Percentiles rank a stretch among this genome's conserved stretches.
Evolutionary conservation across 805 yeast species (phyloP).

Genomic region (Yarrowia deformans): DNA sequence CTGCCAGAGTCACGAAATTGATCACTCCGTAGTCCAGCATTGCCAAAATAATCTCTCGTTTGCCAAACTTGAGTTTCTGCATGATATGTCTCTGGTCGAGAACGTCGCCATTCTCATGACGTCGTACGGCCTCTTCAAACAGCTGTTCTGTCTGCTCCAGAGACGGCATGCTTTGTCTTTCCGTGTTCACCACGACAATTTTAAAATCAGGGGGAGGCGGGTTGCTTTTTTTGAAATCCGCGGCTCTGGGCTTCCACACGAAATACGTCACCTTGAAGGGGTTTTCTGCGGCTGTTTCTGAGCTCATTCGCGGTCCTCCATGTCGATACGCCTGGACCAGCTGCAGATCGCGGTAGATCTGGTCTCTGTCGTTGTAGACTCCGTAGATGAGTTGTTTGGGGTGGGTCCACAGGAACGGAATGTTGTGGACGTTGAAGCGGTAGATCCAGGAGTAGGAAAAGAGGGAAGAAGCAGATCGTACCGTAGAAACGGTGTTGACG

Average conservation of each 20-base stretch:
- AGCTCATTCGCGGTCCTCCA: background rate
- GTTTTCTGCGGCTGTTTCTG: background rate
- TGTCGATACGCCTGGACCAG: conserved; percentile 45
- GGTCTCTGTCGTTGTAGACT: conserved; percentile 23
- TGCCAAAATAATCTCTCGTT: conserved; percentile 65
- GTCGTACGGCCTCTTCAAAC: conserved; percentile 43
- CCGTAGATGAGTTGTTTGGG: conserved; percentile 20
- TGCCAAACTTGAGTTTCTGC: conserved; percentile 60
- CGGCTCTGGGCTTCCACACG: conserved; percentile 78
- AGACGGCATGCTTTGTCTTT: conserved; percentile 50
- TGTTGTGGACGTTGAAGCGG: conserved; percentile 13
- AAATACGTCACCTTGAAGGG: conserved; percentile 52
- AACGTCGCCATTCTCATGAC: conserved; percentile 24
- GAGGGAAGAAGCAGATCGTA: background rate
- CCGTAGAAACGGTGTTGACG: background rate
- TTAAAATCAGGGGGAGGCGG: conserved; percentile 81
- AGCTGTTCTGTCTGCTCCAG: conserved; percentile 50
- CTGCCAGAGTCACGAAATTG: conserved; percentile 59
- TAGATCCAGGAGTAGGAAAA: conserved; percentile 25
- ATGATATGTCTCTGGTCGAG: conserved; percentile 49
- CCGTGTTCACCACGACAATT: conserved; percentile 62
- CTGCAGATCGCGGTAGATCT: conserved; percentile 44
- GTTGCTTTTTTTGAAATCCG: conserved; percentile 68
- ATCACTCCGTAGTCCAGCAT: conserved; percentile 77
- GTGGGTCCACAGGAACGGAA: conserved; percentile 23